Percentiles rank a stretch among this genome's conserved stretches.
phyloP scores from a whole-genome alignment of 2,329 filamentous ascomycete species.

The Aspergillus quadricinctus region DNA sequence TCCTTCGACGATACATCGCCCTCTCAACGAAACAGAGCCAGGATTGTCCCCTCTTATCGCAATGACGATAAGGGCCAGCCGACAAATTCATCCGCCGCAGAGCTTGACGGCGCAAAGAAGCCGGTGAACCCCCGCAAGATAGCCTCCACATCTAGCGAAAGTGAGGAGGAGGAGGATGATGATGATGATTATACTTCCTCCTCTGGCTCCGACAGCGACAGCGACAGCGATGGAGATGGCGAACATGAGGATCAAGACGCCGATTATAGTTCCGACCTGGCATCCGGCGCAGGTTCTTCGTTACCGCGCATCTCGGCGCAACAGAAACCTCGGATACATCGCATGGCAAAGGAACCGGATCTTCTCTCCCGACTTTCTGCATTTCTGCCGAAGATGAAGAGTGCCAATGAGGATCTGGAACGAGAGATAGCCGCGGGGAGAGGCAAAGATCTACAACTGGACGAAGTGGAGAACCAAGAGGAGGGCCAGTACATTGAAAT shows the following conservation, averaged over 20 bases:
- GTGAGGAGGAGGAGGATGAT: conserved; percentile 8
- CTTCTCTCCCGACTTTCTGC: conserved; percentile 35
- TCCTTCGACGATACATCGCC: conserved; percentile 2
- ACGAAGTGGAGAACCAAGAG: conserved; percentile 30
- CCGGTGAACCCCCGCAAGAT: conserved; percentile 1
- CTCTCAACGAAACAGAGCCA: conserved; percentile 3
- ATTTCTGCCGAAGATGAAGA: conserved; percentile 41
- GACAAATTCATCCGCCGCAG: neutral
- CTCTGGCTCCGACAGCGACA: conserved; percentile 22
- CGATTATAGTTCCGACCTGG: conserved; percentile 1
- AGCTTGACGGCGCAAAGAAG: neutral
- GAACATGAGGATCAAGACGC: conserved; percentile 8
- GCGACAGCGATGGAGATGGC: conserved; percentile 20
- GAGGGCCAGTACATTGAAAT: conserved; percentile 41
- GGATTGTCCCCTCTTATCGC: neutral
- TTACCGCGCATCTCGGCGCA: conserved; percentile 27
- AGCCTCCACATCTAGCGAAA: neutral
- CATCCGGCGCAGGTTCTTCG: conserved; percentile 1
- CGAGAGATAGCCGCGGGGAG: conserved; percentile 33
- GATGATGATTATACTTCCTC: conserved; percentile 21
- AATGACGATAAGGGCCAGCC: conserved; percentile 1
- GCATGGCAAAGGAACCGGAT: conserved; percentile 22
- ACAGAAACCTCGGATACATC: conserved; percentile 32
- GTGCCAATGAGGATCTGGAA: conserved; percentile 41
- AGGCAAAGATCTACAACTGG: conserved; percentile 28